These are phyloP conservation scores for Kodamaea ohmeri DNA, from an alignment of 1,139 yeast species.

Conservation along the genomic window DNA sequence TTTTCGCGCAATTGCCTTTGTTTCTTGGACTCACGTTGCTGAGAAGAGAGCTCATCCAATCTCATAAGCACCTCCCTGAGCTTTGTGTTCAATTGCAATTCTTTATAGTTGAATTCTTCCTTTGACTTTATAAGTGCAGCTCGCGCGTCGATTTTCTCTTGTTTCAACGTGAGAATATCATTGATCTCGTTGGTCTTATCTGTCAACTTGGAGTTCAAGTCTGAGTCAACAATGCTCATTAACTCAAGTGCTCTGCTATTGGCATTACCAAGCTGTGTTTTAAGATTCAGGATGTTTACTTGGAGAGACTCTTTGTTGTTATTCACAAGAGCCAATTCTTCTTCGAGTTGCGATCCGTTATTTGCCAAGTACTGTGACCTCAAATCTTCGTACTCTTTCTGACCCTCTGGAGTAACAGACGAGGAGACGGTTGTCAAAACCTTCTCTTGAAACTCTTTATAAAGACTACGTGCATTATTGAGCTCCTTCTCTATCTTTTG, in stretches of 20 bases:
- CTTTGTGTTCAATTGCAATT: conserved; percentile 57
- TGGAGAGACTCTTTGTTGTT: conserved; percentile 46
- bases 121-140: conserved; percentile 43
- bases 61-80: conserved; percentile 59
- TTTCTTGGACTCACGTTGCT: conserved; percentile 69
- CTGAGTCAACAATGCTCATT: conserved; percentile 30
- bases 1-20: conserved; percentile 73
- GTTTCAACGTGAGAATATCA: conserved; percentile 33
- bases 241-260: conserved; percentile 37
- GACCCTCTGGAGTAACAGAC: conserved; percentile 48
- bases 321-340: conserved; percentile 39
- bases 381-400: conserved; percentile 57
- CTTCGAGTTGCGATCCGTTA: conserved; percentile 61
- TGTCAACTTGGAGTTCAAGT: conserved; percentile 29
- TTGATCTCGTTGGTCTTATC: conserved; percentile 34
- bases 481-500: conserved; percentile 47
- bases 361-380: conserved; percentile 55
- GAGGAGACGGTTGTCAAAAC: conserved; percentile 25
- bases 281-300: conserved; percentile 37
- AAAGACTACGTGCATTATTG: conserved; percentile 42
- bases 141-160: conserved; percentile 42
- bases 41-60: conserved; percentile 71
- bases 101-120: conserved; percentile 47
- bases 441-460: conserved; percentile 42
- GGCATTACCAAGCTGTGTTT: conserved; percentile 45